Evolutionary conservation across 192 early-diverging fungal species (phyloP).

Genomic region (Phlyctochytrium planicorne): DNA sequence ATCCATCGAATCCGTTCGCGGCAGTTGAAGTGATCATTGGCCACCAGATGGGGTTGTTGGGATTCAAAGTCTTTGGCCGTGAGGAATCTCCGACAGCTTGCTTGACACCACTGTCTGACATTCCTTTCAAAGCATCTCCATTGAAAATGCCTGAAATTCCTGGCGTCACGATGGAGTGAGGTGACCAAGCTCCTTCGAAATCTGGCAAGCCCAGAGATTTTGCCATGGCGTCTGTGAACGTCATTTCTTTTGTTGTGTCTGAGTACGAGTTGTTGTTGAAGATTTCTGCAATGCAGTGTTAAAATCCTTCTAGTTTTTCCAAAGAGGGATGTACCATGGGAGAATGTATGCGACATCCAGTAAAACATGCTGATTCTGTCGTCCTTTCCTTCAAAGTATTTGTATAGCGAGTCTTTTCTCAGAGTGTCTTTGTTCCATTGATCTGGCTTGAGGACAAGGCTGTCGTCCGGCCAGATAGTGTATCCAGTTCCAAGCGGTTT

Average conservation of each 20-base stretch:
- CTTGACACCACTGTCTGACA: constrained; percentile 31
- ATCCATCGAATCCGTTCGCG: constrained; percentile 41
- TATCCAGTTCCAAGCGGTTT: constrained; percentile 40
- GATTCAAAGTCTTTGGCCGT: constrained; percentile 16
- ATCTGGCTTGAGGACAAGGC: not conserved
- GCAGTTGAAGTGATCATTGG: constrained; percentile 37
- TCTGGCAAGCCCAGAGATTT: not conserved
- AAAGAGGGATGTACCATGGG: constrained; percentile 30
- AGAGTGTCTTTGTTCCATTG: not conserved
- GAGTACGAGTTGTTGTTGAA: constrained; percentile 23
- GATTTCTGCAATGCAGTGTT: not conserved
- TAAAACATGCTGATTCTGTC: constrained; percentile 19
- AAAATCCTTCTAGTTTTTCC: not conserved
- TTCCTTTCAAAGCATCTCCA: constrained; percentile 36
- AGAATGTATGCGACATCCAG: constrained; percentile 42
- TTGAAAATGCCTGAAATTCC: constrained; percentile 40
- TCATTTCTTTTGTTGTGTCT: constrained; percentile 36
- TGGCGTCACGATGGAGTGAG: constrained; percentile 37
- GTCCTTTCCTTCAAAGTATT: not conserved
- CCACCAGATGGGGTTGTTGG: constrained; percentile 16
- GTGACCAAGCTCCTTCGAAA: constrained; percentile 6
- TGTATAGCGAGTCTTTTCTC: constrained; percentile 3
- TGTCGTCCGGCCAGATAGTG: constrained; percentile 29
- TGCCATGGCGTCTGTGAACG: not conserved
- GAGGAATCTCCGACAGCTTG: constrained; percentile 36